Evolutionary conservation across 805 yeast genomes (phyloP).

Genomic region (Candida odintsovae): DNA sequence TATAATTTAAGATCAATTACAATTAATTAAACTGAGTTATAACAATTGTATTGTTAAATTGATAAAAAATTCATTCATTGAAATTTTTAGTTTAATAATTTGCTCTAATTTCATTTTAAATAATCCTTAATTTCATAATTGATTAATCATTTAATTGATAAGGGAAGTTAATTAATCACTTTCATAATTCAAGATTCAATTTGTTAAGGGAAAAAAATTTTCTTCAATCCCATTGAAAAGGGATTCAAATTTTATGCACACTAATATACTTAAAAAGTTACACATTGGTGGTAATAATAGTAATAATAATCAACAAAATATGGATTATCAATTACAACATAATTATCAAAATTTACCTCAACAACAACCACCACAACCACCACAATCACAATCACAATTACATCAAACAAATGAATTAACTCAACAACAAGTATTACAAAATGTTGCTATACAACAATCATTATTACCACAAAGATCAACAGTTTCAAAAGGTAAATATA

Average conservation of each 20-base stretch:
- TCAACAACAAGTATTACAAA: neutral
- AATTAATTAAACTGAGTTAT: no score
- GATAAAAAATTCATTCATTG: no score
- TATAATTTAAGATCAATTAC: no score
- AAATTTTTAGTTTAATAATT: no score
- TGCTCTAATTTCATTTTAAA: no score
- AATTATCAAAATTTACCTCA: neutral
- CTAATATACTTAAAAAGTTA: conserved; percentile 7
- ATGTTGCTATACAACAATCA: conserved; percentile 15
- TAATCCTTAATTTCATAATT: no score
- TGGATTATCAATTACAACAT: neutral
- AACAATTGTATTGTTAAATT: no score
- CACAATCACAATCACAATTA: neutral
- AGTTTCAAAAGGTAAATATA: conserved; percentile 59
- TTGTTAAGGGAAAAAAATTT: neutral
- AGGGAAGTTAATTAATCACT: no score
- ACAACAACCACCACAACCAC: conserved; percentile 2
- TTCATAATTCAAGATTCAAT: neutral
- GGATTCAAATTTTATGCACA: conserved; percentile 4
- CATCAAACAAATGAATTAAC: neutral
- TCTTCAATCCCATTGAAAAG: neutral
- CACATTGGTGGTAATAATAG: conserved; percentile 7
- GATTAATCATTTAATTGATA: no score
- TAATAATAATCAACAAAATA: neutral
- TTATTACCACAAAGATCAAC: conserved; percentile 23